Base-by-base conservation (phyloP, 139 green algal species). In the Edaphochlamys debaryana region DNA sequence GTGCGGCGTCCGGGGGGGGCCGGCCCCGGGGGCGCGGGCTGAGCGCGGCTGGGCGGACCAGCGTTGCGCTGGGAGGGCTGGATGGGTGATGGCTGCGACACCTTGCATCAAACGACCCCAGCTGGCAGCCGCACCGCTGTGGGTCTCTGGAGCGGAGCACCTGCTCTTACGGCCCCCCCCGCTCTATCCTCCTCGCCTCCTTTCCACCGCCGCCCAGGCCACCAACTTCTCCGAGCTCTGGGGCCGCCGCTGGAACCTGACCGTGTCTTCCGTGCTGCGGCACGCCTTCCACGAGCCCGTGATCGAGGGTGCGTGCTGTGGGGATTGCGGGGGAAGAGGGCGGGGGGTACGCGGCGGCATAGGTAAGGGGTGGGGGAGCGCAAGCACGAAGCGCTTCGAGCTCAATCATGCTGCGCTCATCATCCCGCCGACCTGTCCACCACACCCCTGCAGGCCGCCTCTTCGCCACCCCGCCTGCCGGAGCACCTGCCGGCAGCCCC, bases 231-330 rank as follows among this genome's bases (percentile, higher is more conserved):
- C 80, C 0, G 79, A 88, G 50, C 91, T 91, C 38, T 94, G 91
- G 91, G 79, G 71, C 15, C 79, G 81, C 41, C 90, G 91, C 27
- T 94, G 91, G 91, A 94, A 94, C 82, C 56, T 94, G 38, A 90
- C 83, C 20, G 76, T 86, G n/a, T 85, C 84, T 22, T 85, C 88
- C 32, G 72, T 84, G 37, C 85, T 94, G 22, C 64, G 86, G 6
- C 67, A 58, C 58, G 50, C 91, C 22, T 63, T 89, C 22, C 93
- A 92, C 69, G 83, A 91, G 58, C 82, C 88, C 7, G 84, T 92
- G 19, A 40, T 79, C 62, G 90, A 93, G 70, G 82, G 86, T 81
- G 40, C 29, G 42, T 20, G 22, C 45, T 9, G 9, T 54, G 45
- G 45, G 45, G 11, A 13, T 13, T 54, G 9, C 45, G 45, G 29